These are phyloP conservation scores for Naumovozyma dairenensis DNA, from an alignment of 805 yeast genomes.

Conservation along the genomic window DNA sequence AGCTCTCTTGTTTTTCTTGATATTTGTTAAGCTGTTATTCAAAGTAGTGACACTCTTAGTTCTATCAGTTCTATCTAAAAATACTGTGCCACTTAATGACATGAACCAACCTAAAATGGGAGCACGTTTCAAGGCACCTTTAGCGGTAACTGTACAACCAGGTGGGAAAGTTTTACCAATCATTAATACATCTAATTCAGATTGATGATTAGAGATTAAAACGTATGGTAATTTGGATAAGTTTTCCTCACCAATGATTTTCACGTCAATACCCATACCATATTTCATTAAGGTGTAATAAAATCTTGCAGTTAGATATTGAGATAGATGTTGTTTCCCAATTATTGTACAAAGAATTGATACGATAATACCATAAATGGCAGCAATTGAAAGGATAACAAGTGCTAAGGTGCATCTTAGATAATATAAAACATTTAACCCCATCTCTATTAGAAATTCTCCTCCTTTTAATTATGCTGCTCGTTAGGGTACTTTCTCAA, in stretches of 20 bases:
- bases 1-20: slow-evolving; percentile 58
- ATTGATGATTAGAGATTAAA: slow-evolving; percentile 81
- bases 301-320: slow-evolving; percentile 81
- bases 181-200: slow-evolving; percentile 73
- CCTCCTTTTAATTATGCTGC: neutral
- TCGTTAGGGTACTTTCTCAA: neutral
- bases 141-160: slow-evolving; percentile 87
- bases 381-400: slow-evolving; percentile 45
- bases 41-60: slow-evolving; percentile 68
- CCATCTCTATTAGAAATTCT: too few relatives aligned
- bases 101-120: slow-evolving; percentile 98
- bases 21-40: slow-evolving; percentile 51
- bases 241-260: slow-evolving; percentile 55
- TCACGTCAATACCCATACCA: slow-evolving; percentile 60
- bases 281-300: slow-evolving; percentile 55
- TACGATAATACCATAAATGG: slow-evolving; percentile 67
- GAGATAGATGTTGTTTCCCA: slow-evolving; percentile 74
- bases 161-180: slow-evolving; percentile 80
- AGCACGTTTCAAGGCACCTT: slow-evolving; percentile 66
- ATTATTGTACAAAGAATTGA: slow-evolving; percentile 55
- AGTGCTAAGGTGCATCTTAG: slow-evolving; percentile 47
- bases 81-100: slow-evolving; percentile 82
- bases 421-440: too few relatives aligned
- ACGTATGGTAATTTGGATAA: slow-evolving; percentile 62
- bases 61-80: slow-evolving; percentile 73